phyloP scores from a whole-genome alignment of 768 basidiomycete species.

The Exidia glandulosa region DNA sequence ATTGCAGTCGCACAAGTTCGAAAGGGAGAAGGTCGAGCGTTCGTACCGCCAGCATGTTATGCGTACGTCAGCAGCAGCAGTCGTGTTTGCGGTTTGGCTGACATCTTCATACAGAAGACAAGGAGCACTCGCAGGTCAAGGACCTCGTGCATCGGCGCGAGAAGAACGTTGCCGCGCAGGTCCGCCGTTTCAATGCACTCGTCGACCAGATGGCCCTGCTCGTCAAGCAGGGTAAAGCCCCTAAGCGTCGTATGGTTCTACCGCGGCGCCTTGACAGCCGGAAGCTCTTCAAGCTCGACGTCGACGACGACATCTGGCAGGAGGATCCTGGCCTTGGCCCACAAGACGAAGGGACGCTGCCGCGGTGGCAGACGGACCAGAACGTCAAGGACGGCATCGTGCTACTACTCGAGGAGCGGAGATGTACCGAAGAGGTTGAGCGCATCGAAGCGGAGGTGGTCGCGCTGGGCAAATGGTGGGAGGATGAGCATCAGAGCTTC shows the following conservation, averaged over 20 bases:
- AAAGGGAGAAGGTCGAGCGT: neutral
- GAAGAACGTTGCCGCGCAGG: neutral
- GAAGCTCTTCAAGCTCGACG: neutral
- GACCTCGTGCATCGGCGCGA: neutral
- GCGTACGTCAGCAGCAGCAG: neutral
- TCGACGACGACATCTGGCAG: neutral
- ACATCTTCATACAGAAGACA: neutral
- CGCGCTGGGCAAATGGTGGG: neutral
- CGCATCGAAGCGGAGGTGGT: neutral
- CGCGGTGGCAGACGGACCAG: neutral
- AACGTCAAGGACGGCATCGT: neutral
- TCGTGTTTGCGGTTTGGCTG: neutral
- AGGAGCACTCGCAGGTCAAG: neutral
- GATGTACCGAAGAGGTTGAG: neutral
- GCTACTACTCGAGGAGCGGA: neutral
- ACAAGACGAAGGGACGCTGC: neutral
- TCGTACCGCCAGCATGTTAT: neutral
- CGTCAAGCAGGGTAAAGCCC: neutral
- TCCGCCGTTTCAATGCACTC: neutral
- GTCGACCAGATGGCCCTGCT: neutral
- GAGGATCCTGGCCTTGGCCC: neutral
- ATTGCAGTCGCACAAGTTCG: neutral
- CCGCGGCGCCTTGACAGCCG: neutral
- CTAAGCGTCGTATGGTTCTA: neutral
- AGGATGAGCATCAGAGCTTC: neutral